These are phyloP conservation scores for Penicillium sp. DNA, from an alignment of 2,329 filamentous ascomycete genomes.

Conservation along the genomic window DNA sequence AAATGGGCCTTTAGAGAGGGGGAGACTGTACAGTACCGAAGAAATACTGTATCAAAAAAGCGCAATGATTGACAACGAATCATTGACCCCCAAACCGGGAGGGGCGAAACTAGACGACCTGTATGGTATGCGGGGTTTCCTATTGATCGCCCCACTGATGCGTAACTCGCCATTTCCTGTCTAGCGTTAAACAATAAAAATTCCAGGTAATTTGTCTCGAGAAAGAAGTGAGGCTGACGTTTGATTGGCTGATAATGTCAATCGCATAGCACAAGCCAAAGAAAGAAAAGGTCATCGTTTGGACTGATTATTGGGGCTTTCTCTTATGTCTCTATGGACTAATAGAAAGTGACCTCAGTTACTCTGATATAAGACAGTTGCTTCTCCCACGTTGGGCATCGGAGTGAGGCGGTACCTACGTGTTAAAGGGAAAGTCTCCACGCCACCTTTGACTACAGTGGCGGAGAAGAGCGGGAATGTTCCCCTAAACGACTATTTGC, in stretches of 20 bases:
- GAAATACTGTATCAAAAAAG: not conserved
- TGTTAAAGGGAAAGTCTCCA: not conserved
- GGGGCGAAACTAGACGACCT: not conserved
- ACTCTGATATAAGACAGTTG: not conserved
- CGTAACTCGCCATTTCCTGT: not conserved
- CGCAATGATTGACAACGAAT: not conserved
- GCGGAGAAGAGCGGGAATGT: not conserved
- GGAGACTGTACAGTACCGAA: not conserved
- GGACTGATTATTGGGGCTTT: not conserved
- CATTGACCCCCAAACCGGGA: not conserved
- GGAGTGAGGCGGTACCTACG: not conserved
- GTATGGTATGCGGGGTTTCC: not conserved
- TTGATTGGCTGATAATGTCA: not conserved
- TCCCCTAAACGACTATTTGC: not conserved
- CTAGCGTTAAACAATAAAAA: not conserved
- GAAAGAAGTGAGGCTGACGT: not conserved
- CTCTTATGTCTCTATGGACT: not conserved
- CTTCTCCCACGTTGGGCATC: not conserved
- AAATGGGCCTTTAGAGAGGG: no score
- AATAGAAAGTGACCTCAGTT: not conserved
- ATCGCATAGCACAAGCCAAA: slow-evolving; percentile 1
- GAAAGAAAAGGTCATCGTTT: not conserved
- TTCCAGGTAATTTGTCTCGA: not conserved
- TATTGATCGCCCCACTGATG: not conserved
- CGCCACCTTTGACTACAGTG: not conserved